Percentiles rank a stretch among this genome's conserved stretches.
Conservation (phyloP, 495 filamentous ascomycete species). For the Penicillium subrubescens region DNA sequence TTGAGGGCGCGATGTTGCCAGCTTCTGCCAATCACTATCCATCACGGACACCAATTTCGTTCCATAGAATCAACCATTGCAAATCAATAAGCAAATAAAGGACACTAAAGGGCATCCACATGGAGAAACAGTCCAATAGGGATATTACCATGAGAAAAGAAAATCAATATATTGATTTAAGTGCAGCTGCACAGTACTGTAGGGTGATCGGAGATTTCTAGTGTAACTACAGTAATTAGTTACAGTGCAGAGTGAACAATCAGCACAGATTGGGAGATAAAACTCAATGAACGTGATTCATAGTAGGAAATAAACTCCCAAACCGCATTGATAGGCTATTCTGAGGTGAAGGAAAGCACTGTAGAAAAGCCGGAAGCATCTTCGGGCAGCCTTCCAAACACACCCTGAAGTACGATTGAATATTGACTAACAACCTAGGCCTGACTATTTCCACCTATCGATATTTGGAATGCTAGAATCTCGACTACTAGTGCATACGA, state of each 20-base stretch:
- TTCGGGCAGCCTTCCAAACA: too few relatives aligned
- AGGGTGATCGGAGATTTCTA: background rate
- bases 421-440: too few relatives aligned
- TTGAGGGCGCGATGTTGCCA: constrained; percentile 4
- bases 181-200: background rate
- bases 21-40: background rate
- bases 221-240: background rate
- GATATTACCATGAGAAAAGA: background rate
- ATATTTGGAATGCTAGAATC: too few relatives aligned
- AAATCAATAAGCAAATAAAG: background rate
- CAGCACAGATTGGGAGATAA: background rate
- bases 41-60: background rate
- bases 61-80: background rate
- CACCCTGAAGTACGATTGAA: too few relatives aligned
- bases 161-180: background rate
- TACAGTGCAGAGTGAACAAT: too few relatives aligned
- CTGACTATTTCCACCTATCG: too few relatives aligned
- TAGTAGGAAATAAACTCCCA: too few relatives aligned
- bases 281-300: too few relatives aligned
- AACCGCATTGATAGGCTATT: too few relatives aligned
- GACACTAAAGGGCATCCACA: background rate
- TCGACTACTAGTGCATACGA: too few relatives aligned
- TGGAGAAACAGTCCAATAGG: background rate
- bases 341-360: too few relatives aligned
- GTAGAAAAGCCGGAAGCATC: too few relatives aligned